Base-by-base conservation (phyloP, 1,284 basidiomycete species). In the Marasmius tenuissimus region DNA sequence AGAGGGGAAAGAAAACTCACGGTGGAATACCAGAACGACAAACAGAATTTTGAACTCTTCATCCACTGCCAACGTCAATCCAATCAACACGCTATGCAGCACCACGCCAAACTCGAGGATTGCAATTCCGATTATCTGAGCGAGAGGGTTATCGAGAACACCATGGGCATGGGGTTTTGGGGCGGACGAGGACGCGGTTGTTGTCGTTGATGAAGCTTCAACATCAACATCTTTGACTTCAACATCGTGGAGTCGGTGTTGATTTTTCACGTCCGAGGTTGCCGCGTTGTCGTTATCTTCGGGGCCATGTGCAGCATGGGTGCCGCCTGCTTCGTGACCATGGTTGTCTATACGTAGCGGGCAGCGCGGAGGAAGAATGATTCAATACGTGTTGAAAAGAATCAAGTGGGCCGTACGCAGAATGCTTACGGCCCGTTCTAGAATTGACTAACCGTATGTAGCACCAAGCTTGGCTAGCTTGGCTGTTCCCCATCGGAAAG, bases 21-120 rank as follows among this genome's bases (percentile, higher is more conserved):
- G 93, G 72, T 96, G 94, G 77, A 96, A 98, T 71, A 97, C 80
- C 66, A 98, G 78, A 62, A 98, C 96, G 63, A 96, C 79, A 72
- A 98, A 96, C 20, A 99, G 85, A 11, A 92, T 77, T 65, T 85
- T 91, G 77, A 99, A 98, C 54, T 85, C 73, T 33, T 84, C 76
- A 69, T 92, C 87, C 38, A 97, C 94, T 20, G 95, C 96, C 52
- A 99, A 86, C 0, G 97, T 98, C 27, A 99, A 78, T 1, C 97
- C 97, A 68, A 99, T 95, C 66, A 99, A 85, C 48, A 98, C 72
- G 70, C 88, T 91, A 72, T 97, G 96, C 63, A 99, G 80, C 12
- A 96, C 77, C 54, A 98, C 93, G 69, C 97, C 97, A 69, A 98
- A 1, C 98, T 96, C 71, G 84, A 90, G 55, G 94, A 88, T 6